Evolutionary conservation across 805 yeast genomes (phyloP), one percentile per base, ranked within the genome.

Genomic region (Saturnispora saitoi): DNA sequence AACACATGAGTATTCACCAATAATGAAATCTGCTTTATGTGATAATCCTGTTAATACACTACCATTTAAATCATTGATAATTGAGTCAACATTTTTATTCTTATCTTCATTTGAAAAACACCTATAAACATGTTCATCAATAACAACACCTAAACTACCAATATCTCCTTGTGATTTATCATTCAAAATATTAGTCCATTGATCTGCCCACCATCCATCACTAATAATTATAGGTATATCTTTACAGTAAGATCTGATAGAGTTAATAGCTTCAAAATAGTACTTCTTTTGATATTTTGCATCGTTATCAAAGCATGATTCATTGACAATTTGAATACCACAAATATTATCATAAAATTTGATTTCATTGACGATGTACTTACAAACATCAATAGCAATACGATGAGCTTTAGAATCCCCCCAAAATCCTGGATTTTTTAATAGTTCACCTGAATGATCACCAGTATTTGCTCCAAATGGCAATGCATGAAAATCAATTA

Each of bases 401-500:
- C 68, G 59, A 51, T 74, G 73, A 43, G 71, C 58, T 26, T 70
- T 58, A 32, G 64, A 56, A 40, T 68, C 62, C 37, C 55, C 58
- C 90, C 95, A 88, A 56, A 87, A 82, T 10, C 72, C 84, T 2
- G 91, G 80, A 39, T 68, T 60, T 3, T 73, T 74, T 42, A 80
- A 69, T 46, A 66, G 49, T 45, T 80, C 81, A 9, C 98, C 98
- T 56, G 91, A 80, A 63, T 90, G 97, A 43, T 82, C 86, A 30
- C 81, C 84, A 1, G 80, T 75, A 59, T 93, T 91, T 22, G 97
- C 97, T 32, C 97, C 97, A 12, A 87, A 88, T 4, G 97, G 97
- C 9, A 91, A 65, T 0, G 85, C 97, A 65, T 93, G 98, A 39
- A 91, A 58, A 64, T 91, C 98, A 14, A 91, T 75, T 47, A 91